Base-by-base conservation (phyloP, 768 basidiomycete genomes). In the Gloeostereum incarnatum region DNA sequence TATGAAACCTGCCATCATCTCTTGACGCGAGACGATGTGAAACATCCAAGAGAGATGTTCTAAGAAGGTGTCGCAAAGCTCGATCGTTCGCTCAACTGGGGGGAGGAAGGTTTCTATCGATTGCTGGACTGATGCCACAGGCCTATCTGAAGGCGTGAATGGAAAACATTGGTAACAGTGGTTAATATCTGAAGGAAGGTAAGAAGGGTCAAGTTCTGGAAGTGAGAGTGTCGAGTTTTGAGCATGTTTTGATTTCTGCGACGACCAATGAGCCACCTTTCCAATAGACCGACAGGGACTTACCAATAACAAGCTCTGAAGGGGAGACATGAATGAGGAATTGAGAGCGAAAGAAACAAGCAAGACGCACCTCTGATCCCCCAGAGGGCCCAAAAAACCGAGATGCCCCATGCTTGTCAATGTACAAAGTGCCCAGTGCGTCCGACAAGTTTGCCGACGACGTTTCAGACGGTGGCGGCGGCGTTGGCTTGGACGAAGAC, bases 1-100 rank as follows among this genome's bases (percentile, higher is more conserved):
- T 30, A 73, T 66, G 27, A 73, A 58, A 38, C 66, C 64, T 31
- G 60, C 58, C 2, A 71, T 50, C 33, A 73, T 44, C 32, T 66
- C 59, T 32, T 62, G 61, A 7, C 68, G 65, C 34, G 68, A 65
- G 18, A 72, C 64, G 40, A 71, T 63, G 36, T 59, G 59, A 44
- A 68, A 66, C 62, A 69, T 68, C 70, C 70, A 72, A 11, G 69
- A 66, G 24, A 68, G 52, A 41, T 70, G 63, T 41, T 71, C 62
- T 17, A 70, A 44, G 43, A 71, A 71, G 1, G 60, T 67, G 29
- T 72, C 64, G 46, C 66, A 69, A 23, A 73, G 50, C 4, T 49
- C 39, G 13, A 61, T 60, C 11, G 70, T 65, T 23, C 62, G 61
- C 33, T 63, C 55, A 5, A 65, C 44, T 2, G 66, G 49, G 2